phyloP scores from a whole-genome alignment of 805 yeast genomes.

The Candida wancherniae region DNA sequence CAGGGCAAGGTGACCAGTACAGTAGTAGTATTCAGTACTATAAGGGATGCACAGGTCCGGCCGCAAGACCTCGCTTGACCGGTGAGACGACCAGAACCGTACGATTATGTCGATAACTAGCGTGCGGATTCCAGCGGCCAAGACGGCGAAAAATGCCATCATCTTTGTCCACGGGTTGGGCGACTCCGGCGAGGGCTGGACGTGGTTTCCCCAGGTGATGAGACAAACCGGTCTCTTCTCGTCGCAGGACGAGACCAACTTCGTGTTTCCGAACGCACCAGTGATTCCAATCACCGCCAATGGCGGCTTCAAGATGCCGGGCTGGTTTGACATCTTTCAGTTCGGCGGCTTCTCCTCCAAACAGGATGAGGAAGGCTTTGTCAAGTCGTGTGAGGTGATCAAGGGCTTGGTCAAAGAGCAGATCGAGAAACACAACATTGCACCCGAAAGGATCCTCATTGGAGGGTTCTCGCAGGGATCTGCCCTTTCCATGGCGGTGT shows the following conservation, averaged over 20 bases:
- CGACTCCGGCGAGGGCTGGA: constrained; percentile 88
- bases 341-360: constrained; percentile 45
- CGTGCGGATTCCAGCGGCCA: constrained; percentile 25
- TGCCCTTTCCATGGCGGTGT: constrained; percentile 64
- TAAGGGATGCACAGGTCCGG: no score
- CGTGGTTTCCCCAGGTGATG: constrained; percentile 66
- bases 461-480: constrained; percentile 98
- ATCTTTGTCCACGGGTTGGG: constrained; percentile 89
- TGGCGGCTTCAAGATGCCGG: constrained; percentile 65
- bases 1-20: no score
- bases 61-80: no score
- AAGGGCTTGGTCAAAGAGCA: constrained; percentile 48
- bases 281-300: constrained; percentile 60
- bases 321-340: constrained; percentile 78
- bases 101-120: constrained; percentile 23
- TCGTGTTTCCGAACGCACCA: constrained; percentile 92
- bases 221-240: constrained; percentile 40
- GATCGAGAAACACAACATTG: constrained; percentile 45
- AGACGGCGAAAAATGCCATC: constrained; percentile 46
- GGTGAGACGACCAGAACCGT: no score
- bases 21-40: no score
- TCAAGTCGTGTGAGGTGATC: constrained; percentile 44
- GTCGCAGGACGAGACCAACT: constrained; percentile 49
- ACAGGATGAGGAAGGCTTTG: constrained; percentile 53
- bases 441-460: constrained; percentile 65